These are phyloP conservation scores for Raphanus sativus DNA, from an alignment of 345 rosid species.

Conservation along the genomic window DNA sequence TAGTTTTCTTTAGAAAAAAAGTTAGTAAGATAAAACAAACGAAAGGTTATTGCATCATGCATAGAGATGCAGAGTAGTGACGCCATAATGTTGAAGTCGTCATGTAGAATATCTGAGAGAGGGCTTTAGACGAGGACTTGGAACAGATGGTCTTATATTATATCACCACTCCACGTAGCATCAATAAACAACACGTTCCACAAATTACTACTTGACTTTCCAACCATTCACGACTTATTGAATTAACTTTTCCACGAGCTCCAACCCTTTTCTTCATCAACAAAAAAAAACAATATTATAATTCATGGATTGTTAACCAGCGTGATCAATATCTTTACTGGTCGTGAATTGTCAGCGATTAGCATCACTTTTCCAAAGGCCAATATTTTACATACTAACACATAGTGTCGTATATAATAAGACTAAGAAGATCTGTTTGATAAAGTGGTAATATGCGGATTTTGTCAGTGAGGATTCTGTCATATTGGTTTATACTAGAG, in stretches of 20 bases:
- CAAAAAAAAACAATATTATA: not conserved
- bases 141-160: slow-evolving; percentile 11
- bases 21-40: not conserved
- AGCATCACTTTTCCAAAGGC: not conserved
- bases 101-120: slow-evolving; percentile 12
- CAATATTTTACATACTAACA: not conserved
- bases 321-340: not conserved
- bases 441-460: not conserved
- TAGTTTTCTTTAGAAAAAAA: not conserved
- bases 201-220: not conserved
- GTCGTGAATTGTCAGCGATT: not conserved
- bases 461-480: not conserved
- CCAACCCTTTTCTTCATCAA: not conserved
- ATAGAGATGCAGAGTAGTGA: not conserved
- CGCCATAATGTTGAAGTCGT: slow-evolving; percentile 10
- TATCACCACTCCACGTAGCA: not conserved
- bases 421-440: not conserved
- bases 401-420: not conserved
- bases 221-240: slow-evolving; percentile 14
- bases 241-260: slow-evolving; percentile 20
- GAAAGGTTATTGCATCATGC: not conserved
- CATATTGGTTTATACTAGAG: not conserved
- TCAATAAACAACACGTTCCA: not conserved
- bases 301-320: not conserved
- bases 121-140: slow-evolving; percentile 17